Conservation (phyloP, 192 early-diverging fungal genomes). For the Entomortierella parvispora region DNA sequence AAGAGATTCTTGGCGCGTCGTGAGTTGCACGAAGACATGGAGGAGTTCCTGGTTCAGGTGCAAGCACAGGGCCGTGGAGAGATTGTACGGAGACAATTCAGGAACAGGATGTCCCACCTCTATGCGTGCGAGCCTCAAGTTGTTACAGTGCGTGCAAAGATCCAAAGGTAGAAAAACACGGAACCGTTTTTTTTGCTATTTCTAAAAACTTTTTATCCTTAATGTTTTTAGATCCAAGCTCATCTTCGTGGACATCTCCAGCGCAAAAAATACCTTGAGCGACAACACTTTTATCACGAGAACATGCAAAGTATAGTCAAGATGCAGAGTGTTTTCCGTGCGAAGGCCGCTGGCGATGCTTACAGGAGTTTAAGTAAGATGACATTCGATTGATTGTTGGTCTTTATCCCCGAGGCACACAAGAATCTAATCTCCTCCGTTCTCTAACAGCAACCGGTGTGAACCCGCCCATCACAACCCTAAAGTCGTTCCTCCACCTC, state of each 20-base stretch:
- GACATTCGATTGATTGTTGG: no score
- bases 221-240: slow-evolving; percentile 71
- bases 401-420: no score
- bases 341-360: slow-evolving; percentile 72
- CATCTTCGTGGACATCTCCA: slow-evolving; percentile 69
- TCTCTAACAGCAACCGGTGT: slow-evolving; percentile 67
- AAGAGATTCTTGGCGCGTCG: slow-evolving; percentile 38
- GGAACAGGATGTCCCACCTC: slow-evolving; percentile 61
- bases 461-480: slow-evolving; percentile 82
- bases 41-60: slow-evolving; percentile 49
- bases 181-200: no score
- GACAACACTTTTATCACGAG: slow-evolving; percentile 64
- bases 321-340: slow-evolving; percentile 75
- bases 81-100: slow-evolving; percentile 61
- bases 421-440: no score
- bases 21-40: slow-evolving; percentile 34
- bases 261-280: slow-evolving; percentile 67
- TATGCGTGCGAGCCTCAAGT: slow-evolving; percentile 65
- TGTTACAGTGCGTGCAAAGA: slow-evolving; percentile 36
- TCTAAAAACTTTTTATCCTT: background rate
- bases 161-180: no score
- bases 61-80: slow-evolving; percentile 69
- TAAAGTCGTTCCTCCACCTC: slow-evolving; percentile 89
- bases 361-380: slow-evolving; percentile 73
- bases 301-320: slow-evolving; percentile 84